Evolutionary conservation across 1,139 yeast species (phyloP), one percentile per base, ranked within the genome.

Genomic region (Blastobotrys apis): DNA sequence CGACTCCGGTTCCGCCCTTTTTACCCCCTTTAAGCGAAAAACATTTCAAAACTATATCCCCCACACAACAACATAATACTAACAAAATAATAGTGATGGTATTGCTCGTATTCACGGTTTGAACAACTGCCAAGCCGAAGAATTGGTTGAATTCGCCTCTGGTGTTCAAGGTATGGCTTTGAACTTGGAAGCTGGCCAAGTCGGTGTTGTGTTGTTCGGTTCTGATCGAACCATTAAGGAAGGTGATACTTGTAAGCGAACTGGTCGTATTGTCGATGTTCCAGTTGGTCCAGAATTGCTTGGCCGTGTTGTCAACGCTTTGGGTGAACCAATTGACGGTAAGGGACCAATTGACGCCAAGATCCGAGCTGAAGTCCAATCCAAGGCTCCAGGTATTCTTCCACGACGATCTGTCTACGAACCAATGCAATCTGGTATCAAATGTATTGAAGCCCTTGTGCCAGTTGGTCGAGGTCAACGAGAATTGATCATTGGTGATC

Each of bases 111-210:
- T 92, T 67, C 92, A 86, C 77, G 99, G 99, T 75, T 80, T 94
- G 67, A 92, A 90, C 94, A 94, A 94, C 82, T 84, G 90, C 73
- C 97, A 92, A 81, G 98, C 98, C 68, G 98, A 92, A 78, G 99
- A 94, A 78, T 82, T 94, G 73, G 97, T 94, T 66, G 98, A 94
- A 77, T 94, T 94, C 79, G 79, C 97, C 53, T 88, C 98, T 52
- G 98, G 99, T 80, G 97, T 92, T 66, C 88, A 90, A 78, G 99
- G 98, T 84, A 94, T 94, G 99, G 98, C 98, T 67, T 81, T 94
- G 72, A 94, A 94, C 84, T 85, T 94, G 83, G 98, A 94, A 77
- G 95, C 98, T 64, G 97, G 95, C 73, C 97, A 92, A 78, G 98
- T 94, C 73, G 99, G 99, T 86, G 81, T 92, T 69, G 99, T 94